Evolutionary conservation across 2,329 filamentous ascomycete species (phyloP), one percentile per base, ranked within the genome.

Genomic region (Talaromyces atroroseus): DNA sequence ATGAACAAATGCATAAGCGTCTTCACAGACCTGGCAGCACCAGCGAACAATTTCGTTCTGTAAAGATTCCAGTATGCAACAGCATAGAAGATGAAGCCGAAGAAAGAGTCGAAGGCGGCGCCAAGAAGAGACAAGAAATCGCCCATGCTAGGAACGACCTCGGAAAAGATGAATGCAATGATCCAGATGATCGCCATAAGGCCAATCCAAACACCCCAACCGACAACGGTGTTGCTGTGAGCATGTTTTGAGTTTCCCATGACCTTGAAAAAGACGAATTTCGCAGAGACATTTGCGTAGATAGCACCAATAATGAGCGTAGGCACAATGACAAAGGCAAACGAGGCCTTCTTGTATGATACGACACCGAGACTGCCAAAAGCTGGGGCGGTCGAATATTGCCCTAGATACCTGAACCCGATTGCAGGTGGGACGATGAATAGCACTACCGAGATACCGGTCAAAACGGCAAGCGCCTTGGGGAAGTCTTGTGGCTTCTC

Each of bases 81-180:
- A 4, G 77, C 77, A 52, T 79, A 79, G 66, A 75, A 80, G 58
- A 79, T 78, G 64, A 78, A 79, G 1, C 77, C 77, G 56, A 79
- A 79, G 65, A 78, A 78, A 1, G 73, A 76, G 61, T 78, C 77
- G 56, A 79, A 79, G 0, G 75, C 76, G 0, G 76, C 76, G 7
- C 76, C 72, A 10, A 79, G 71, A 2, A 79, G 65, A 0, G 76
- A 78, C 5, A 79, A 63, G 64, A 79, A 79, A 62, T 79, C 77
- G 8, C 77, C 76, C 77, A 79, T 79, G 57, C 70, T 74, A 7
- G 76, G 77, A 20, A 80, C 70, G 48, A 79, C 73, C 57, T 79
- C 77, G 11, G 77, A 68, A 62, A 79, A 79, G 52, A 79, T 65
- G 59, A 78, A 79, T 3, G 67, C 75, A 2, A 78, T 57, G 26